Evolutionary conservation across 2,329 filamentous ascomycete genomes (phyloP).

Genomic region (Fusarium nelsonii): DNA sequence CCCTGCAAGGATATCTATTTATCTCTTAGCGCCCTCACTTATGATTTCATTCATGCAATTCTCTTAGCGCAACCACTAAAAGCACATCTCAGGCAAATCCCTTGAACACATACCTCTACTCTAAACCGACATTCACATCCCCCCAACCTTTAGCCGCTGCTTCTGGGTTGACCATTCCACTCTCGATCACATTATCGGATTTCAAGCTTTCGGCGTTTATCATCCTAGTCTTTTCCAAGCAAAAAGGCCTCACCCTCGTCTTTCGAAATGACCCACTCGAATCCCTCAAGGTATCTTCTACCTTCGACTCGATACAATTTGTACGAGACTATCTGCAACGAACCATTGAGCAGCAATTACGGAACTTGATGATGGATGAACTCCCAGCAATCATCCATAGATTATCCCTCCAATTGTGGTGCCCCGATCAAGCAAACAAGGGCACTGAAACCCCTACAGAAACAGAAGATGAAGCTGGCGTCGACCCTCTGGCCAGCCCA

Average conservation of each 20-base stretch:
- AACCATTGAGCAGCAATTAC: slow-evolving; percentile 93
- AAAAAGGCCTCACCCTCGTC: slow-evolving; percentile 95
- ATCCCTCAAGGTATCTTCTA: slow-evolving; percentile 97
- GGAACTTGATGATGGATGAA: slow-evolving; percentile 97
- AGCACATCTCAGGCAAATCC: slow-evolving; percentile 80
- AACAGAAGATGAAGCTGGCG: slow-evolving; percentile 68
- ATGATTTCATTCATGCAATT: slow-evolving; percentile 41
- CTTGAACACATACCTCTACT: slow-evolving; percentile 93
- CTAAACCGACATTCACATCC: slow-evolving; percentile 91
- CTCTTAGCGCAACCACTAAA: slow-evolving; percentile 58
- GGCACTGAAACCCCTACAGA: slow-evolving; percentile 64
- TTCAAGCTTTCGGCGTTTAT: slow-evolving; percentile 97
- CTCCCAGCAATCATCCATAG: slow-evolving; percentile 96
- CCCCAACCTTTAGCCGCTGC: slow-evolving; percentile 91
- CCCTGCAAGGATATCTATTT: slow-evolving; percentile 13
- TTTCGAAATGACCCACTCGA: slow-evolving; percentile 98
- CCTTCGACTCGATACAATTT: slow-evolving; percentile 98
- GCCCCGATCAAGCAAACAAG: slow-evolving; percentile 77
- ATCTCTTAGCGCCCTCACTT: slow-evolving; percentile 25
- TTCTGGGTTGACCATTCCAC: slow-evolving; percentile 93
- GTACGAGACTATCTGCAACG: slow-evolving; percentile 96
- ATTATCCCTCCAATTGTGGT: slow-evolving; percentile 88
- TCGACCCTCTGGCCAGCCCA: slow-evolving; percentile 85
- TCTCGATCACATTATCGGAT: slow-evolving; percentile 95
- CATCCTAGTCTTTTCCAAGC: slow-evolving; percentile 95